Base-by-base conservation (phyloP, 1,139 yeast species). In the Yamadazyma conglobata region DNA sequence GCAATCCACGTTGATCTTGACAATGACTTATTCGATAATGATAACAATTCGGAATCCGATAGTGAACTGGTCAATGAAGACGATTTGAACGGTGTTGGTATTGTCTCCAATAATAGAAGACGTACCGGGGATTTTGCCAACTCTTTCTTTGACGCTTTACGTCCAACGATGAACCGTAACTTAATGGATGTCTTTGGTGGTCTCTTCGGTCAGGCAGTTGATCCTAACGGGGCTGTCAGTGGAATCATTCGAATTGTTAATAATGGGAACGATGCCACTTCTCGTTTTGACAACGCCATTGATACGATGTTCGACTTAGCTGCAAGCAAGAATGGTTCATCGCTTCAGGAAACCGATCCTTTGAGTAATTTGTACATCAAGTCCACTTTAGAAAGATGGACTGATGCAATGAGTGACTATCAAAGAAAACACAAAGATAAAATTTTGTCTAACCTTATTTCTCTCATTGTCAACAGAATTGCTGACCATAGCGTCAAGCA, bases 331-430 rank as follows among this genome's bases (percentile, higher is more conserved):
- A 39, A 32, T 22, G 25, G 32, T 22, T 14, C 25, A 3, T 12
- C 28, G 9, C 15, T n/a, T n/a, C 9, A 6, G 9, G 21, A 20
- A 5, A 37, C 28, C 28, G 53, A 46, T 27, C 43, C 50, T 15
- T 38, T 48, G 23, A 47, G 44, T 30, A 43, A 43, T 28, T 44
- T 63, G 42, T 60, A 57, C 28, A 60, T 83, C 25, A 73, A 73
- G 39, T 71, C 86, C 0, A 78, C 89, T 0, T 47, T 59, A 9
- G 82, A 81, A 34, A 68, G 95, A 43, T 87, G 95, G 94, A 58
- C 58, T 24, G 87, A 83, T 29, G 64, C 74, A 7, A 59, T 72
- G 31, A 60, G 65, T 22, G 58, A 75, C 56, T 73, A 74, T 41
- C 70, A 68, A 42, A 69, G 66, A 10, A 63, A 62, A 20, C 58